Base-by-base conservation (phyloP, 2,329 filamentous ascomycete species). In the Talaromyces sp. region DNA sequence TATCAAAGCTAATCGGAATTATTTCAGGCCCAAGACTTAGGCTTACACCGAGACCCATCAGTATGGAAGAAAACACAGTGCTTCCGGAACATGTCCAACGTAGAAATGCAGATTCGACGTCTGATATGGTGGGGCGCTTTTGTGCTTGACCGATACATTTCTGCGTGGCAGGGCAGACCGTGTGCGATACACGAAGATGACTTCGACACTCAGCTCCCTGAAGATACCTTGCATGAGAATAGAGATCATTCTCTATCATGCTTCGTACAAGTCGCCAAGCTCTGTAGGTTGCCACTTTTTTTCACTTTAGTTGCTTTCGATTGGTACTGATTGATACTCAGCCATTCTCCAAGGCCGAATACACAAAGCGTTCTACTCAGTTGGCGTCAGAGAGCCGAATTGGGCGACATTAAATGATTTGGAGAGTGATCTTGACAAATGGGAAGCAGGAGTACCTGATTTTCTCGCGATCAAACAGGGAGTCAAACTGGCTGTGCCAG, bases 101-200 rank as follows among this genome's bases (percentile, higher is more conserved):
- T 66, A 35, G 64, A 66, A 13, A 64, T 66, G 27, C 64, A 66
- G 13, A 64, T 66, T 11, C 61, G 64, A 11, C 64, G 64, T 8
- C n/a, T 64, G 35, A 66, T 66, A 43, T 66, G 64, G 64, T 66
- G 64, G 64, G 64, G 65, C 5, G 57, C 62, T 31, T 66, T 66
- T 61, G 65, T 66, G n/a, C 56, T 66, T 5, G 65, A 66, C 47
- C 19, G 65, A 61, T 66, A 66, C 31, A 64, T 66, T 39, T 60
- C 65, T 9, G 65, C 65, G 33, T 66, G 65, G 65, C 65, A 66
- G 43, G 65, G 65, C 33, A 63, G 65, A 2, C 65, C 65, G 6
- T 66, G 65, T 50, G 65, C 59, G 19, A 66, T 66, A 33, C 65
- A 66, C 16, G 56, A 66, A 56, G 62, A 64, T 45, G 65, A 66